Evolutionary conservation across 2,329 filamentous ascomycete species (phyloP).

Genomic region (Aspergillus niger): DNA sequence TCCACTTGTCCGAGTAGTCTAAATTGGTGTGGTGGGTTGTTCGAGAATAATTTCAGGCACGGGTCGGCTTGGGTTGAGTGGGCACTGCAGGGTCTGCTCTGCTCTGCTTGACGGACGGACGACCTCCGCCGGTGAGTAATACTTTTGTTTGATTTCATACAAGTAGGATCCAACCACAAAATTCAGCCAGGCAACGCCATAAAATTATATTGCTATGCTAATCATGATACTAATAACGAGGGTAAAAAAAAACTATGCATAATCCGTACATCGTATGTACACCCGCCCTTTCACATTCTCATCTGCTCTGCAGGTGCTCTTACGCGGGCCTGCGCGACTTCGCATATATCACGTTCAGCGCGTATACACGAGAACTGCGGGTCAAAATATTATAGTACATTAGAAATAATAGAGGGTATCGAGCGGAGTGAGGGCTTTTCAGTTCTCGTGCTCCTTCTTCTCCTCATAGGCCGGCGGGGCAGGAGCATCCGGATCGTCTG

Average conservation of each 20-base stretch:
- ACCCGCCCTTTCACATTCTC: neutral
- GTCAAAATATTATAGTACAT: conserved; percentile 11
- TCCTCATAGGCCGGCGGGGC: neutral
- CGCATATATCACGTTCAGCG: conserved; percentile 1
- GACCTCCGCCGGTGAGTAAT: neutral
- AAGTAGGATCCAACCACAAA: neutral
- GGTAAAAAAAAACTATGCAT: neutral
- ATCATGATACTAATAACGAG: neutral
- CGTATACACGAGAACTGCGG: neutral
- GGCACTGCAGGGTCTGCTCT: neutral
- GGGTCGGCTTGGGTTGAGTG: neutral
- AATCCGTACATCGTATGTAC: conserved; percentile 9
- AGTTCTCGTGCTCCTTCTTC: conserved; percentile 11
- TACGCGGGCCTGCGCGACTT: conserved; percentile 14
- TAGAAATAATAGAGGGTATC: neutral
- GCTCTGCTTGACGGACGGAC: neutral
- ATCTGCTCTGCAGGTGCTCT: conserved; percentile 7
- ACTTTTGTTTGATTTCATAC: neutral
- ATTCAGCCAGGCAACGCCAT: neutral
- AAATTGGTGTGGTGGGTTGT: neutral
- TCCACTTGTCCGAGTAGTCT: neutral
- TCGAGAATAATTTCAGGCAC: neutral
- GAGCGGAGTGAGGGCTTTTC: neutral
- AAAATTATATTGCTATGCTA: neutral
- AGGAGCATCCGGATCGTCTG: conserved; percentile 32